Conservation (phyloP, 73 alveolate genomes). For the Paramecium primaurelia region DNA sequence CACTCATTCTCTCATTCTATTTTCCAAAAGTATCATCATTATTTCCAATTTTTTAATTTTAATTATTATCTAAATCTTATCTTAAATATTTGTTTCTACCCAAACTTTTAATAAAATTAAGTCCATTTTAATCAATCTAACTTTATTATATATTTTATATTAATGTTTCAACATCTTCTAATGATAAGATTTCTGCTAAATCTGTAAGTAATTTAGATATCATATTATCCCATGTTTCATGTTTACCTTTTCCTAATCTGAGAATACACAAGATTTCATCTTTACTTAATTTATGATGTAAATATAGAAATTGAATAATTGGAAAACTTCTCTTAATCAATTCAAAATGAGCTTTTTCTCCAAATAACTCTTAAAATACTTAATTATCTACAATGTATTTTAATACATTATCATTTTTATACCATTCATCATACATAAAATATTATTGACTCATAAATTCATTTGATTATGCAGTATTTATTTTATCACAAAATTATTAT, state of each 20-base stretch:
- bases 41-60: not conserved
- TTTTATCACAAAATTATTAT: slow-evolving; percentile 22
- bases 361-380: slow-evolving; percentile 3
- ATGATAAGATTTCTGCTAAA: slow-evolving; percentile 19
- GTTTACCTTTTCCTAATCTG: slow-evolving; percentile 21
- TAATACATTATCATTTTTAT: not conserved
- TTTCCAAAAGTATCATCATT: not conserved
- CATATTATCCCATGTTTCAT: slow-evolving; percentile 45
- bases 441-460: not conserved
- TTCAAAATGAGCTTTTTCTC: slow-evolving; percentile 51
- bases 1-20: not conserved
- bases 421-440: slow-evolving; percentile 2
- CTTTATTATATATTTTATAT: not conserved
- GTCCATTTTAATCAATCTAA: not conserved
- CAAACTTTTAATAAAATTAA: not conserved
- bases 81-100: not conserved
- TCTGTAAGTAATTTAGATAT: not conserved
- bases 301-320: slow-evolving; percentile 19
- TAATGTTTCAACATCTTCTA: not conserved
- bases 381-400: not conserved
- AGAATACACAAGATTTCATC: not conserved
- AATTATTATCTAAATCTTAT: not conserved
- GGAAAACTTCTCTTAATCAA: slow-evolving; percentile 30
- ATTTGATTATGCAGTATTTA: not conserved
- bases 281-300: not conserved